Base-by-base conservation (phyloP, 2,329 filamentous ascomycete species). In the Ascochyta viciae-villosae region DNA sequence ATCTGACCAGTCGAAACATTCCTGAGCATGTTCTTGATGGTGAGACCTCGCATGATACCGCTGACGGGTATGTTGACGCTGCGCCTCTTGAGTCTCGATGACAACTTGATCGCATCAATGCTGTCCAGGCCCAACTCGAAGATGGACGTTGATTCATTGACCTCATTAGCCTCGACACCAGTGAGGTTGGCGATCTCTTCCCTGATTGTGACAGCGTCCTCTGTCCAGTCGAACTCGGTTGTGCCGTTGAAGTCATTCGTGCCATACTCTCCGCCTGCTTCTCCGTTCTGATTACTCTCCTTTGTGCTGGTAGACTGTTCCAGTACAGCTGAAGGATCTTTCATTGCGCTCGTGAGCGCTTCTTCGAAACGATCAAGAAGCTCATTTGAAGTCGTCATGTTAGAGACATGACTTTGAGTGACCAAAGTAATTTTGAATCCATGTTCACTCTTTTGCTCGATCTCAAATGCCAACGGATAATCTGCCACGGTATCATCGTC, bases 51-150 rank as follows among this genome's bases (percentile, higher is more conserved):
- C 82, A 96, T 89, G 22, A 97, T 87, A n/a, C 82, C 80, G 62
- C 91, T 90, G n/a, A 93, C 86, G 0, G 88, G 79, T 10, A 96
- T 72, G 0, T 77, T 70, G 19, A 95, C 77, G 0, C 82, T 83
- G 4, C 76, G 75, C 40, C 82, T 84, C 60, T 84, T 89, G 2
- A 96, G 80, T 49, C 87, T 83, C 0, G 91, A 87, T 0, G 90
- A 89, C 0, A 97, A 78, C 66, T 92, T 96, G 73, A 97, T 94
- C 1, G 89, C 85, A 74, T 97, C 93, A 54, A 97, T 96, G 67
- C 93, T 96, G 78, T 97, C 94, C 6, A 97, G 82, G 0, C 93
- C 93, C 29, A 97, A 82, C 64, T 94, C 87, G 35, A 96, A 87
- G 10, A 97, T 85, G 0, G 89, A 89, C 0, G 85, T 86, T 6